Evolutionary conservation across 257 asterid genomes (phyloP).

Genomic region (Linderniella brevidens): DNA sequence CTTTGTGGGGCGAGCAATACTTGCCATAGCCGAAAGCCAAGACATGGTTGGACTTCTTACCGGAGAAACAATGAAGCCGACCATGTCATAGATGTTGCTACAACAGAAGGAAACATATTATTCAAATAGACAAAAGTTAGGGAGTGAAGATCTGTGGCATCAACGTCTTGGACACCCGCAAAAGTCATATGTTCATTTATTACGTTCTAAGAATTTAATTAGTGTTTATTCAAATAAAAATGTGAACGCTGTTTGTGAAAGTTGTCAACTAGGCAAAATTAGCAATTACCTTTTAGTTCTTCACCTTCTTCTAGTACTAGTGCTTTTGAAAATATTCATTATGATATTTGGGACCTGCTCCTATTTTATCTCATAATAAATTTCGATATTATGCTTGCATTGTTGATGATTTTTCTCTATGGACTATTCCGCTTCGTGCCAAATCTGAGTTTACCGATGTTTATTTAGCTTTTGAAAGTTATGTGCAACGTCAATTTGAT

Average conservation of each 20-base stretch:
- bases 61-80: no score
- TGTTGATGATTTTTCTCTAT: background rate
- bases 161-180: background rate
- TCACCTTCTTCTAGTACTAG: background rate
- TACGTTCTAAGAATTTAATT: background rate
- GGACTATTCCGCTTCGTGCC: background rate
- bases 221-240: no score
- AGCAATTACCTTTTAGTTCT: background rate
- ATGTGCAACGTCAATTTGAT: background rate
- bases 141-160: background rate
- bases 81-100: no score
- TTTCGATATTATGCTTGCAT: background rate
- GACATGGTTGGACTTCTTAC: no score
- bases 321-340: background rate
- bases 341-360: background rate
- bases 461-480: background rate
- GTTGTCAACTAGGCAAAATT: background rate
- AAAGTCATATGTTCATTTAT: background rate
- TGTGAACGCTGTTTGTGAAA: background rate
- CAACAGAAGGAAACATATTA: no score
- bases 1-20: no score
- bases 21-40: no score
- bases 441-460: background rate
- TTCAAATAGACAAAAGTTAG: background rate
- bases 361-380: background rate